Percentiles rank a stretch among this genome's conserved stretches.
Conservation (phyloP, 768 basidiomycete genomes). For the Xerocomellus amylosporus region DNA sequence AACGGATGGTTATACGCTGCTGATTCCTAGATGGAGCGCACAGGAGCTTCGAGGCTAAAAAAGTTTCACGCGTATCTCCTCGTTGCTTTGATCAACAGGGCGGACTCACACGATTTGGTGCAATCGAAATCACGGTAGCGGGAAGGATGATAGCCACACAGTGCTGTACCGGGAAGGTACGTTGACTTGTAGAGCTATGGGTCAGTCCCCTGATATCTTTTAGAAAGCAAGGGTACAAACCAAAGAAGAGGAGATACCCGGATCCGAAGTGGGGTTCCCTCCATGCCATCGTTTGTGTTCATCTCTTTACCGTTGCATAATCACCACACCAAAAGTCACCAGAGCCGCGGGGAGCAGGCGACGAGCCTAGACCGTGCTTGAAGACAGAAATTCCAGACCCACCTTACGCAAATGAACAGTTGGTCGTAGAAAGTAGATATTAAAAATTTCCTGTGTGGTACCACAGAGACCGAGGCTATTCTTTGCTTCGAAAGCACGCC, state of each 20-base stretch:
- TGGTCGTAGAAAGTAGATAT: constrained; percentile 9
- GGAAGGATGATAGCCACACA: background rate
- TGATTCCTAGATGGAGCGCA: constrained; percentile 7
- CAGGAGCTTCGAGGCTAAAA: background rate
- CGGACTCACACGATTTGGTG: background rate
- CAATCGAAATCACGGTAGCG: background rate
- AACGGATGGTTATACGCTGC: background rate
- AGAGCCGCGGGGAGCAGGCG: constrained; percentile 15
- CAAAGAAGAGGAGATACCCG: constrained; percentile 6
- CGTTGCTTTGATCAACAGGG: constrained; percentile 3
- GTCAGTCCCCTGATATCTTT: background rate
- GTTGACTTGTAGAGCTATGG: constrained; percentile 1
- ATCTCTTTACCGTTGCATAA: background rate
- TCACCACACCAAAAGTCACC: background rate
- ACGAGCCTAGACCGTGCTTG: constrained; percentile 1
- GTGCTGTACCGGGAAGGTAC: background rate
- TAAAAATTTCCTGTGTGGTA: constrained; percentile 7
- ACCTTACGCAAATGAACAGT: constrained; percentile 13
- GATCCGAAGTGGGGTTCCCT: constrained; percentile 8
- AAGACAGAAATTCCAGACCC: constrained; percentile 11
- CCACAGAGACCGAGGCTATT: constrained; percentile 1
- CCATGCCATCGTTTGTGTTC: background rate
- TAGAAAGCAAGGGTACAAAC: constrained; percentile 3
- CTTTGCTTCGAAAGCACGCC: constrained; percentile 5
- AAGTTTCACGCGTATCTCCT: background rate